Base-by-base conservation (phyloP, 2,329 filamentous ascomycete species). In the Fusarium sp. region DNA sequence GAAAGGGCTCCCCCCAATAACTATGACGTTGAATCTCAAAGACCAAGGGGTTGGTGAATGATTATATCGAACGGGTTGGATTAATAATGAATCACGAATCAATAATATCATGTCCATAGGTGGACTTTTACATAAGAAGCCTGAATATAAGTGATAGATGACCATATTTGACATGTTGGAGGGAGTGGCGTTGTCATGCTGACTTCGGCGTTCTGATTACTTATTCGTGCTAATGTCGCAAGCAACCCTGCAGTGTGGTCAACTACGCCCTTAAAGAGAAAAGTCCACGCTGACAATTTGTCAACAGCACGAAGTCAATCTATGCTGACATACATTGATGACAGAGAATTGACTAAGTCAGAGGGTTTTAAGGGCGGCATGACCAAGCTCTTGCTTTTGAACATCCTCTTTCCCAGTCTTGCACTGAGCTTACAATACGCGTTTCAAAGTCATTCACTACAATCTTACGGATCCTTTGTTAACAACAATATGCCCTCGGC, bases 11-110 rank as follows among this genome's bases (percentile, higher is more conserved):
- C 70, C 36, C 77, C 77, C 5, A 64, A 68, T 14, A 80, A 78
- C 42, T 83, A 84, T 68, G 80, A 83, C 42, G 70, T 79, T 27
- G 82, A 83, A 63, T 76, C 79, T 20, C 82, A 83, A 57, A 72
- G 73, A 62, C 72, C 74, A 57, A 63, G 72, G 25, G 74, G 78
- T 62, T 80, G 80, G 73, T 73, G 42, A 73, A 54, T 29, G 20
- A 58, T 27, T 41, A 39, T 25, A 44, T 50, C 36, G 54, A 66
- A 49, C 41, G 41, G 53, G 20, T 14, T 54, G 47, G 38, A 59
- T 46, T 58, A 72, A 59, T 57, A 65, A 73, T 72, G 69, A 75
- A 42, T 66, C 35, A 71, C 54, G 70, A 70, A 41, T 59, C 53
- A 45, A 31, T 60, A 68, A 15, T 44, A 27, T 20, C n/a, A 50